These are phyloP conservation scores for Talaromyces sp. DNA, from an alignment of 2,329 filamentous ascomycete genomes.

Conservation along the genomic window DNA sequence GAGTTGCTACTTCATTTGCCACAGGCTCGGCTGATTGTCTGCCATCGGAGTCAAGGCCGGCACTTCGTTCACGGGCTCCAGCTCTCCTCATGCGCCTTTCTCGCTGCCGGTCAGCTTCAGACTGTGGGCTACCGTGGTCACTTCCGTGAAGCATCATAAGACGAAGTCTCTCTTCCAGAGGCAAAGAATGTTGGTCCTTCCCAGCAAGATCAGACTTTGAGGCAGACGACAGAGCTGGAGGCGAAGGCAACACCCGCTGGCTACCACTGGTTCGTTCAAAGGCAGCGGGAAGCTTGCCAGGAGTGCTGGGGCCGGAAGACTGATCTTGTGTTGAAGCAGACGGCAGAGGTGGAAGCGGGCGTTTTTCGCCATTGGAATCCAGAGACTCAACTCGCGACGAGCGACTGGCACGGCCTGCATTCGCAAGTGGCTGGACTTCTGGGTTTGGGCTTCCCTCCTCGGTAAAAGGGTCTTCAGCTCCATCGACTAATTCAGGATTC, in stretches of 20 bases:
- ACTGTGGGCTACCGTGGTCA: slow-evolving; percentile 48
- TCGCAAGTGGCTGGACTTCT: slow-evolving; percentile 47
- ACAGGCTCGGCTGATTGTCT: slow-evolving; percentile 19
- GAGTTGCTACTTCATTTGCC: slow-evolving; percentile 51
- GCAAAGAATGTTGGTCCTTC: slow-evolving; percentile 70
- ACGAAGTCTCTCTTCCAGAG: slow-evolving; percentile 77
- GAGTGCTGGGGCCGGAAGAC: slow-evolving; percentile 50
- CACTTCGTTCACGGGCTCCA: slow-evolving; percentile 24
- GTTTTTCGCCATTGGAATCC: slow-evolving; percentile 72
- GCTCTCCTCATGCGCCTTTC: slow-evolving; percentile 65
- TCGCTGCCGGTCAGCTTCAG: slow-evolving; percentile 60
- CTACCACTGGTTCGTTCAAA: slow-evolving; percentile 62
- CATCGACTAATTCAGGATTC: slow-evolving; percentile 49
- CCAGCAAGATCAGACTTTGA: slow-evolving; percentile 75
- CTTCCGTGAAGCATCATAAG: slow-evolving; percentile 80
- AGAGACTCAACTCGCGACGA: slow-evolving; percentile 66
- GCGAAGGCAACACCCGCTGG: slow-evolving; percentile 66
- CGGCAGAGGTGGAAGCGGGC: slow-evolving; percentile 83
- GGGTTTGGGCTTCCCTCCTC: slow-evolving; percentile 63
- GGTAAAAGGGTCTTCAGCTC: slow-evolving; percentile 64
- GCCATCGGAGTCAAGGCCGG: slow-evolving; percentile 8
- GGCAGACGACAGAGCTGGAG: slow-evolving; percentile 60
- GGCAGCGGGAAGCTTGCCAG: slow-evolving; percentile 61
- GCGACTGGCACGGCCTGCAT: slow-evolving; percentile 20
- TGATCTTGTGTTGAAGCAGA: slow-evolving; percentile 35